phyloP scores from a whole-genome alignment of 1,139 yeast species.

The Eremothecium coryli region DNA sequence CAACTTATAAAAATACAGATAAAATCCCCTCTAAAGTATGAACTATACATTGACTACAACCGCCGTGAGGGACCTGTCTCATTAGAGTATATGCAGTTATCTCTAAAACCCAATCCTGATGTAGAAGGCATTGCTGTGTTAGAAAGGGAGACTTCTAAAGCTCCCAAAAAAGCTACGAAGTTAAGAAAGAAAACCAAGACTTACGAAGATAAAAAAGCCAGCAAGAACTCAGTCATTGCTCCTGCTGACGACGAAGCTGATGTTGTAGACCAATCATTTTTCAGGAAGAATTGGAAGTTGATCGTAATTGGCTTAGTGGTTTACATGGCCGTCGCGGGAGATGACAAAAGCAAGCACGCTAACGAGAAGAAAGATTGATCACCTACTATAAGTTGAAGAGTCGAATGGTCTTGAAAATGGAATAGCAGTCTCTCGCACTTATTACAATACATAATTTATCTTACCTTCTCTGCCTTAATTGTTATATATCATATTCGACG shows the following conservation, averaged over 20 bases:
- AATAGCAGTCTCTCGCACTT: no score
- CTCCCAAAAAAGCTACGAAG: constrained; percentile 18
- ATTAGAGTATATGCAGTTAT: constrained; percentile 11
- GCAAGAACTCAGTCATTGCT: constrained; percentile 14
- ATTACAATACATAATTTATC: no score
- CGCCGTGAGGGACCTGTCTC: constrained; percentile 9
- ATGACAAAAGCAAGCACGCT: not conserved
- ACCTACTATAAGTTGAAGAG: no score
- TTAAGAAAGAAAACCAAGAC: constrained; percentile 27
- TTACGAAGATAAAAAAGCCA: constrained; percentile 23
- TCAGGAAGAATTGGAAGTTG: constrained; percentile 28
- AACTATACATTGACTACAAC: constrained; percentile 14
- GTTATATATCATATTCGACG: no score
- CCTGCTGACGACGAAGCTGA: constrained; percentile 17
- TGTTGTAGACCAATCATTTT: constrained; percentile 19
- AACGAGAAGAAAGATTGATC: no score
- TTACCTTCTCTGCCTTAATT: no score
- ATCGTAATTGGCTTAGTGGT: constrained; percentile 22
- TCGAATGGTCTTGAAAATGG: no score
- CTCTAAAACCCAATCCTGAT: constrained; percentile 15
- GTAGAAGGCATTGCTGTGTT: constrained; percentile 13
- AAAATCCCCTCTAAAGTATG: constrained; percentile 18
- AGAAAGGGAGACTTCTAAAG: constrained; percentile 14
- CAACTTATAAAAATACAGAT: constrained; percentile 9
- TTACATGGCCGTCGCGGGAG: constrained; percentile 8